Evolutionary conservation across 768 basidiomycete species (phyloP), one percentile per base, ranked within the genome.

Genomic region (Leccinum longicurvipes): DNA sequence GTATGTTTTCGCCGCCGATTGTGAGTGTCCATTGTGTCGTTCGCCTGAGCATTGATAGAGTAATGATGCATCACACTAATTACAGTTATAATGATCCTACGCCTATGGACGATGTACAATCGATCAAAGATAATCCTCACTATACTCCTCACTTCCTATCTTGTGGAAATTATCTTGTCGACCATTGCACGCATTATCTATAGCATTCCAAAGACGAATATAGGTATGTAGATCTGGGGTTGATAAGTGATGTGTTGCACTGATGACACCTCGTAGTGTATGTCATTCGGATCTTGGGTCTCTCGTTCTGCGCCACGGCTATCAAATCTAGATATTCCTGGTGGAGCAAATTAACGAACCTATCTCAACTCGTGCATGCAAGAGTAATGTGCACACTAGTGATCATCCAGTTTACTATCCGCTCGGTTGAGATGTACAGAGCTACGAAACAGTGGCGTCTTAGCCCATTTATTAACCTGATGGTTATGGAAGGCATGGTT

Each of bases 281-380:
- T 9, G 39, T 41, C 19, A 11, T 11, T 41, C 39, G 19, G 10
- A 41, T 41, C 19, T 21, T 8, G n/a, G 39, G 10, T 41, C 39
- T 41, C 10, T 41, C 39, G 1, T 41, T 41, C 19, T 41, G 39
- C 19, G 12, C 9, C 0, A 7, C 4, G 39, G 19, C 1, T 17
- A 0, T 0, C 5, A 6, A 5, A 17, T 41, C 39, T 21, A n/a
- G n/a, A n/a, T n/a, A n/a, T n/a, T 5, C 15, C n/a, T 1, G n/a
- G 1, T 39, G 3, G n/a, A 39, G n/a, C 9, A 9, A 19, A 39
- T 8, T 7, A 3, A n/a, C 3, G 1, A 5, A 5, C 39, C 8
- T 41, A n/a, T n/a, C 39, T 41, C 39, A 41, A 21, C 19, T 41
- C 11, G 4, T 41, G 1, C 19, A 41, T 14, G 39, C n/a, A n/a